Evolutionary conservation across 352 stramenopile genomes (phyloP), one percentile per base, ranked within the genome.

Genomic region (Blastocystis hominis): DNA sequence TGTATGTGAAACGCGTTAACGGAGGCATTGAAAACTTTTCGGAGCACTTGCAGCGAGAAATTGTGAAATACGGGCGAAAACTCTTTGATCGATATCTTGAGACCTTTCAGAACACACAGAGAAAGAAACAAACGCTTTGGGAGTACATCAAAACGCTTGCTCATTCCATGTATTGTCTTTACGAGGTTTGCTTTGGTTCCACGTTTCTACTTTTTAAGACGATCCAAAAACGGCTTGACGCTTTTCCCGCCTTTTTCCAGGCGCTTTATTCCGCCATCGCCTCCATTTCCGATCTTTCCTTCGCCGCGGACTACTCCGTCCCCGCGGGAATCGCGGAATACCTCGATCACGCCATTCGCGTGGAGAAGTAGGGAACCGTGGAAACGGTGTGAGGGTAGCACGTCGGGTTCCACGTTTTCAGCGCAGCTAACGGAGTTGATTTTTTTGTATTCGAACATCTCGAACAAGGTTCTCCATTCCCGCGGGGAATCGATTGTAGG

Each of bases 41-140:
- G 46, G 9, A 20, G 62, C 24, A 3, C 9, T 78, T 1, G 68
- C 17, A 34, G 15, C 36, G n/a, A 9, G 42, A 62, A n/a, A 78
- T 62, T 50, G 56, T 40, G 68, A 46, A 78, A 38, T 78, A 61
- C 34, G 44, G 56, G 2, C 24, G 40, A 24, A 46, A 10, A 9
- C 20, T 78, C 17, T 10, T 46, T 0, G n/a, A 91, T 96, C 5
- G 86, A 89, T 3, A 69, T 88, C 30, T 62, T 95, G 0, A 76
- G 42, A 78, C 53, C 42, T n/a, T 94, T 9, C 70, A 89, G 5
- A 92, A 90, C 42, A 94, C 93, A 64, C 91, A 96, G 34, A 63
- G 96, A 0, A 91, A 96, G 36, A 93, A 93, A 20, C 92, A 97
- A 79, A 90, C 90, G 17, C 75, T 97, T 7, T 88, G 91, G 9